Base-by-base conservation (phyloP, 495 filamentous ascomycete genomes). In the Lasiosphaeriaceae sp. region DNA sequence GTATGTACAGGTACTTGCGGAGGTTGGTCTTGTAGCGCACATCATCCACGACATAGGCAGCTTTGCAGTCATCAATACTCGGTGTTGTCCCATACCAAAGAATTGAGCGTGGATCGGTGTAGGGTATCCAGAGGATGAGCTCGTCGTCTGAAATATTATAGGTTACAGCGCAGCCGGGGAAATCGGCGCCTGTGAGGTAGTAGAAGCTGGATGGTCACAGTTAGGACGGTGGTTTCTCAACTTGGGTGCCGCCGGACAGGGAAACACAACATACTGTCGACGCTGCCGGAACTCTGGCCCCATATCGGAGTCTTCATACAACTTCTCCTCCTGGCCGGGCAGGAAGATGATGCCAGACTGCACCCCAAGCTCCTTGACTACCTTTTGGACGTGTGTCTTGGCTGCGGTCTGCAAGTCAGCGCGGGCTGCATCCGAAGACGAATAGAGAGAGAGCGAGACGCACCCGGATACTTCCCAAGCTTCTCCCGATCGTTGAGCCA, bases 381-480 rank as follows among this genome's bases (percentile, higher is more conserved):
- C 89, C 44, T 82, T 86, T 57, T 81, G 82, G 43, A 88, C 90
- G 69, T 96, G 90, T 58, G 85, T 77, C 67, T 94, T 96, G 29
- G 90, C 91, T 92, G 56, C 3, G 9, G 22, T 11, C 6, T 21
- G 29, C 24, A 8, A 5, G 29, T 49, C 35, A 63, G 26, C 45
- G 23, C 39, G 20, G n/a, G 4, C 11, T n/a, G 35, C 21, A 23
- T 29, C 17, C 8, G 19, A 39, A 43, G 24, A n/a, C 21, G 17
- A 46, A 35, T 22, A 12, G 16, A 12, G 29, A 14, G 9, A 20
- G 47, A 22, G 24, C 11, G 11, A 26, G 11, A 5, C 8, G 37
- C 51, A 68, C 67, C 67, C 17, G 68, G 68, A 41, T 43, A 71
- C 41, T 68, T 71, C 17, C 64, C 65, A 19, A 59, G 20, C 21